Conservation (phyloP, 1,284 basidiomycete genomes). For the Ustilago tritici region DNA sequence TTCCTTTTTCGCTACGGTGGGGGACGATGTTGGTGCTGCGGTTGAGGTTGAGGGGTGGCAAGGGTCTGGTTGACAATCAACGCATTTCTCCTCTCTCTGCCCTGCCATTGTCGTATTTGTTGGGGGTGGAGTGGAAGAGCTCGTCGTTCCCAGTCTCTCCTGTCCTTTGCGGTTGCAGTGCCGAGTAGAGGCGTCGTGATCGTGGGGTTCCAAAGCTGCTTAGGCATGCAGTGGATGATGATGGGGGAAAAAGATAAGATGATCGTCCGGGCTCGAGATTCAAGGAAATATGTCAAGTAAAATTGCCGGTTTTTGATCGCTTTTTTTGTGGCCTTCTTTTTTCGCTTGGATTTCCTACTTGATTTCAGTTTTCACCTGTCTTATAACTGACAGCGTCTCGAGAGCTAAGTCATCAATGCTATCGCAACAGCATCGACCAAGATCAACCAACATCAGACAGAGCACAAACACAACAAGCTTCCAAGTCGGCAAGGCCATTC, state of each 20-base stretch:
- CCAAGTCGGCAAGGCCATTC: background rate
- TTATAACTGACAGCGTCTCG: too few species aligned
- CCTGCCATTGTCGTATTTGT: background rate
- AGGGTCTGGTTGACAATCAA: constrained; percentile 20
- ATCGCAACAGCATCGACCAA: too few species aligned
- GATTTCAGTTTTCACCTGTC: background rate
- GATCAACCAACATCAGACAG: background rate
- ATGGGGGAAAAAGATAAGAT: background rate
- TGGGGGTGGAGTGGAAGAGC: too few species aligned
- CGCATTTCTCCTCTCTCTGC: background rate
- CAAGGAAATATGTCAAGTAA: background rate
- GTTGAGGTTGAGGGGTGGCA: background rate
- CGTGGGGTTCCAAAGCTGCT: too few species aligned
- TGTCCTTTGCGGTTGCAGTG: too few species aligned
- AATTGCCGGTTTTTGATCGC: background rate
- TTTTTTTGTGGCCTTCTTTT: background rate
- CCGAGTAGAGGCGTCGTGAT: too few species aligned
- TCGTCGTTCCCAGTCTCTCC: too few species aligned
- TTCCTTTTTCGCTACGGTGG: background rate
- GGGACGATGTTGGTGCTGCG: background rate
- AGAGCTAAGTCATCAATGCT: too few species aligned
- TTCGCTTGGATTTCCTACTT: background rate
- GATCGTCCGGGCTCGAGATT: background rate
- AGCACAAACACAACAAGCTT: background rate
- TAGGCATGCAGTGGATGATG: background rate